These are phyloP conservation scores for Fraxinus platypoda DNA, from an alignment of 305 asterid genomes.

Conservation along the genomic window DNA sequence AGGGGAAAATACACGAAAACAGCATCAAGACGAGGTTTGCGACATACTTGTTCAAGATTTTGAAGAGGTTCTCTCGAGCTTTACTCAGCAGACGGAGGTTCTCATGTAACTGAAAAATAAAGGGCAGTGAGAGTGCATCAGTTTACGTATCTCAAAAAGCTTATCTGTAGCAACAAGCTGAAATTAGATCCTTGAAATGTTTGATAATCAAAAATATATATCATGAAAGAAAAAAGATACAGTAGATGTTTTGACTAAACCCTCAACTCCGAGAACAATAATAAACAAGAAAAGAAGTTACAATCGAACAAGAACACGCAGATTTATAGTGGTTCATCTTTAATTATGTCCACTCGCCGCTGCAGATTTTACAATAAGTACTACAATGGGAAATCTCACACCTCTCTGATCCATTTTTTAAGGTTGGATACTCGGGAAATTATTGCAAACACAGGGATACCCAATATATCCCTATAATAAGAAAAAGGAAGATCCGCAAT, in stretches of 20 bases:
- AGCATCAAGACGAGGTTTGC: slow-evolving; percentile 1
- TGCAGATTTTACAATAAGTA: not conserved
- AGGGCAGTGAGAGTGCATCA: slow-evolving; percentile 9
- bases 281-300: not conserved
- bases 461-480: not conserved
- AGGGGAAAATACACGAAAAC: not conserved
- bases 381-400: not conserved
- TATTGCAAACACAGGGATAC: not conserved
- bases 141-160: slow-evolving; percentile 1
- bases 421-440: not conserved
- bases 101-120: slow-evolving; percentile 60
- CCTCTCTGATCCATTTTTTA: not conserved
- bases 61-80: slow-evolving; percentile 78
- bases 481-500: not conserved
- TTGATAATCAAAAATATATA: not conserved
- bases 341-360: not conserved
- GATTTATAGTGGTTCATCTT: not conserved
- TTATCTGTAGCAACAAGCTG: not conserved
- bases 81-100: slow-evolving; percentile 67
- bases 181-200: not conserved
- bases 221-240: not conserved
- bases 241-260: not conserved
- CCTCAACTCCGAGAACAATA: not conserved
- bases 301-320: not conserved
- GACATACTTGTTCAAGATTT: slow-evolving; percentile 60